A percentile compares a stretch with the other conserved stretches of the same genome.
Evolutionary conservation across 78 protist species (phyloP).

Genomic region (Polysphondylium violaceum): DNA sequence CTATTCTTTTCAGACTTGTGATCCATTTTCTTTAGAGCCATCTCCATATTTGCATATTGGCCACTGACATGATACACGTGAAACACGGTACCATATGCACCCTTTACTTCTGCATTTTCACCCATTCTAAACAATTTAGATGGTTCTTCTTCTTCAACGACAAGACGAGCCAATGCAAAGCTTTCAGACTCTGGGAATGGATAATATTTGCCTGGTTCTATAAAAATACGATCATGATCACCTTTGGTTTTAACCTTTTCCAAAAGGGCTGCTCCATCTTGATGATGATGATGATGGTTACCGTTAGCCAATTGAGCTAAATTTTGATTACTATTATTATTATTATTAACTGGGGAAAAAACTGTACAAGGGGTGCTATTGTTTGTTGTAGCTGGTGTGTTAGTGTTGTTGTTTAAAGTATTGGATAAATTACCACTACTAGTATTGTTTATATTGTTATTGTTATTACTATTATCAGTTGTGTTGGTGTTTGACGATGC

Average conservation of each 20-base stretch:
- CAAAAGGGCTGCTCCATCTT: not conserved
- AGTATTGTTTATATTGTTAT: not conserved
- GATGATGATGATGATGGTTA: constrained; percentile 6
- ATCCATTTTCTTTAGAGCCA: constrained; percentile 67
- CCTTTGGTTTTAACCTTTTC: not conserved
- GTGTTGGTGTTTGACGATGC: not conserved
- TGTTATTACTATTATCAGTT: not conserved
- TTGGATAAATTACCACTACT: not conserved
- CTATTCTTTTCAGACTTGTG: constrained; percentile 59
- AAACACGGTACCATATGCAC: constrained; percentile 68
- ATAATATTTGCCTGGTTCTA: constrained; percentile 73
- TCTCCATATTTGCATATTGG: constrained; percentile 19
- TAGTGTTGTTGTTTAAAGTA: not conserved
- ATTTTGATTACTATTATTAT: not conserved
- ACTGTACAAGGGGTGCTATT: not conserved
- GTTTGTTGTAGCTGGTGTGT: not conserved
- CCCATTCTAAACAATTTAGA: constrained; percentile 48
- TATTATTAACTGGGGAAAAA: not conserved
- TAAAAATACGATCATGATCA: constrained; percentile 67
- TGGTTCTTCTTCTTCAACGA: constrained; percentile 64
- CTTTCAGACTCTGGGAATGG: constrained; percentile 42
- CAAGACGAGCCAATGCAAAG: constrained; percentile 51
- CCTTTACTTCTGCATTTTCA: constrained; percentile 20
- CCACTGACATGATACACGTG: constrained; percentile 30
- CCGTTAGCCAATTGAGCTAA: not conserved